These are phyloP conservation scores for Neobulgaria alba DNA, from an alignment of 2,329 filamentous ascomycete species.

Conservation along the genomic window DNA sequence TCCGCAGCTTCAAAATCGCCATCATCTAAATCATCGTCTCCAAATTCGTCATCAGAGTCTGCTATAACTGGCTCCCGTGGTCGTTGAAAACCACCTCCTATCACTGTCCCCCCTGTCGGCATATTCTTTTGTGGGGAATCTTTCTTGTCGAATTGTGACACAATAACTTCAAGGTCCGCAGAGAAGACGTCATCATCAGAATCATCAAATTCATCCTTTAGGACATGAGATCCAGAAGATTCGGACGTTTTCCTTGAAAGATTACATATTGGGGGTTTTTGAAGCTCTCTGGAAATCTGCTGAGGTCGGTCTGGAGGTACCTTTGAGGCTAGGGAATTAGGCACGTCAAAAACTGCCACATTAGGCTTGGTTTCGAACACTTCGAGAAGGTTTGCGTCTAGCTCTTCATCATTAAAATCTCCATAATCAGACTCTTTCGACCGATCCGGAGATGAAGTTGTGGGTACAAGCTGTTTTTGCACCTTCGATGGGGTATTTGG, in stretches of 20 bases:
- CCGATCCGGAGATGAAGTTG: neutral
- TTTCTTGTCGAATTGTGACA: conserved; percentile 41
- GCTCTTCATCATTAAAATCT: conserved; percentile 45
- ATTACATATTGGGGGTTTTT: neutral
- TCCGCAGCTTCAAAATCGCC: conserved; percentile 72
- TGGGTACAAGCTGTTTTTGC: neutral
- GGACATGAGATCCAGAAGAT: conserved; percentile 1
- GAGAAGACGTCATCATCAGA: conserved; percentile 53
- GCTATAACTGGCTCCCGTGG: conserved; percentile 30
- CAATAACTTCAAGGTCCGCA: conserved; percentile 49
- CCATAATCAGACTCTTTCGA: conserved; percentile 26
- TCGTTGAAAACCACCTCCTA: neutral
- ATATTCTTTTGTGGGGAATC: neutral
- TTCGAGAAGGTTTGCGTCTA: conserved; percentile 36
- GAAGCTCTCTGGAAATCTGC: neutral
- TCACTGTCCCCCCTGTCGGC: neutral
- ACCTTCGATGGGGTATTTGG: neutral
- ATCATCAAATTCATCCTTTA: conserved; percentile 55
- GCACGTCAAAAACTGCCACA: neutral
- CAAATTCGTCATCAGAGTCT: conserved; percentile 65
- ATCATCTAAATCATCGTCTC: conserved; percentile 50
- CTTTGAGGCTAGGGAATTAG: neutral
- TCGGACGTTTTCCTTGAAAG: neutral
- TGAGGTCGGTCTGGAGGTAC: conserved; percentile 3
- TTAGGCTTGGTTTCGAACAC: conserved; percentile 40